Evolutionary conservation across 2,329 filamentous ascomycete species (phyloP), one percentile per base, ranked within the genome.

Genomic region (Gaeumannomyces tritici): DNA sequence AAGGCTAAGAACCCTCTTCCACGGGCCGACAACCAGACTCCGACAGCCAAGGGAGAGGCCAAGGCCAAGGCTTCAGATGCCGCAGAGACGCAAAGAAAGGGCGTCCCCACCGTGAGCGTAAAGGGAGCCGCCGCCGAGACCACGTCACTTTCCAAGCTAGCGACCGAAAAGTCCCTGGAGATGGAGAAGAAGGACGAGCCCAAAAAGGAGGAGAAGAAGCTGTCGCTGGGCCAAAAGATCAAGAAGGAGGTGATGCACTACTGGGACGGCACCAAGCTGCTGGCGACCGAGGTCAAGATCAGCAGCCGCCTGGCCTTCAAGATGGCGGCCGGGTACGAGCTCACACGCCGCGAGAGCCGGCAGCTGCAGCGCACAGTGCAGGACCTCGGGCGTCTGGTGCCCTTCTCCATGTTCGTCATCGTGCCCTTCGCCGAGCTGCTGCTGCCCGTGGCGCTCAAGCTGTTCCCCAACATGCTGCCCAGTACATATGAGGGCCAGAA

Each of bases 301-400:
- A 98, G 93, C 74, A 91, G 89, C 65, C 89, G 89, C 66, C 79
- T 99, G 67, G 95, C 93, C 7, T 76, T 97, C 74, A 98, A 97
- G 80, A 99, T 99, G 95, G 92, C 93, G 18, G 93, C 91, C 64
- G 95, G 95, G 9, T 99, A 99, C 77, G 95, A 99, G 76, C 85
- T 99, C 66, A 97, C 90, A 64, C 87, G 95, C 66, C 87, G 95
- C 78, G 95, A 99, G 79, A 86, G 95, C 77, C 86, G 93, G 72
- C 95, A 98, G 83, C 81, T 99, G 63, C 88, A 90, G 79, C 86
- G 95, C 71, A 99, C 95, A 13, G 91, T 97, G 21, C 91, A 96
- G 75, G 95, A 99, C 78, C 82, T 99, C 58, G 92, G 86, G 42
- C 93, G 95, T 21, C 79, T 99, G 64, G 90, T 99, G 18, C 95